Conservation (phyloP, 179 eudicot genomes). For the Beta lomatogona region DNA sequence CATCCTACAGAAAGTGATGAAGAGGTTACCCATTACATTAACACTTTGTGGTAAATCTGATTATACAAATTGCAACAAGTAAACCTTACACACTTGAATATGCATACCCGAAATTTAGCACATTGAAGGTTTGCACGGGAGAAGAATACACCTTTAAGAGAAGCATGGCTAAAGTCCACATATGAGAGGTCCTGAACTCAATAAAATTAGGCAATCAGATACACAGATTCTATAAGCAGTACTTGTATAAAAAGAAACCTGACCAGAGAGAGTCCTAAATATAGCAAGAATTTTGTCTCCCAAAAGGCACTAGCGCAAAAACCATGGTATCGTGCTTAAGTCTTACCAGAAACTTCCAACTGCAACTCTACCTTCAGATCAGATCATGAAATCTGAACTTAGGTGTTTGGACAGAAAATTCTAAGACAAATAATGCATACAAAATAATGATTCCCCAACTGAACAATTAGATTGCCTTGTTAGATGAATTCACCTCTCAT, state of each 20-base stretch:
- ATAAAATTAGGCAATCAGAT: slow-evolving; percentile 6
- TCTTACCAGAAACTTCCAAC: neutral
- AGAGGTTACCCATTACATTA: slow-evolving; percentile 1
- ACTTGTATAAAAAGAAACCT: neutral
- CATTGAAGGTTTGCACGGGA: slow-evolving; percentile 96
- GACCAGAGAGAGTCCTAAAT: neutral
- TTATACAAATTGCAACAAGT: neutral
- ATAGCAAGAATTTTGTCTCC: neutral
- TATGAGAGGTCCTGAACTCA: slow-evolving; percentile 72
- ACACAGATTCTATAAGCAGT: neutral
- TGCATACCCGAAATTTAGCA: slow-evolving; percentile 77
- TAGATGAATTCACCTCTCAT: neutral
- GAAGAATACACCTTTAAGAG: slow-evolving; percentile 81
- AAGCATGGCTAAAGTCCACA: slow-evolving; percentile 94
- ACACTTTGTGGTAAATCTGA: neutral
- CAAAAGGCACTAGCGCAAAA: neutral
- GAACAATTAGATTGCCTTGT: neutral
- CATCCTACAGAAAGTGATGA: slow-evolving; percentile 58
- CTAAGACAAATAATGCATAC: neutral
- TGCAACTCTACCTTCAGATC: neutral
- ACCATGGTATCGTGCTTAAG: neutral
- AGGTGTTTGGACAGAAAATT: neutral
- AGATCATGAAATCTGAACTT: neutral
- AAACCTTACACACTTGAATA: slow-evolving; percentile 7
- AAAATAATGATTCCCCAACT: neutral